Evolutionary conservation across 2,329 filamentous ascomycete species (phyloP).

Genomic region (Verticillium nubilum): DNA sequence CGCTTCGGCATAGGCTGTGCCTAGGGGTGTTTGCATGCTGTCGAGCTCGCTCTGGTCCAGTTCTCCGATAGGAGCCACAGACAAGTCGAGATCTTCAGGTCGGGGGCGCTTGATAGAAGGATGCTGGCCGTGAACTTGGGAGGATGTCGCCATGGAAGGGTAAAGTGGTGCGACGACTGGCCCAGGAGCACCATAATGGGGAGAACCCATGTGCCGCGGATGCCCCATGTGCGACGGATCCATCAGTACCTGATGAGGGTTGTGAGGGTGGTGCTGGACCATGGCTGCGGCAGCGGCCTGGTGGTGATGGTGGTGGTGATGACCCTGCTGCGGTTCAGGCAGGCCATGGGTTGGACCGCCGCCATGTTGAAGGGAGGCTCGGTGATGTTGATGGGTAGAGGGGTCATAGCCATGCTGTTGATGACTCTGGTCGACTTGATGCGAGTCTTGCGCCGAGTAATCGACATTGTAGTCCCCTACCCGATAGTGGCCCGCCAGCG

Average conservation of each 20-base stretch:
- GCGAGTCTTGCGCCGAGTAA: constrained; percentile 63
- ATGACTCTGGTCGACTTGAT: constrained; percentile 60
- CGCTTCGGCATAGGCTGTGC: constrained; percentile 44
- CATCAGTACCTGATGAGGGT: constrained; percentile 51
- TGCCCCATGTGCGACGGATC: constrained; percentile 49
- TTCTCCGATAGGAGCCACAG: constrained; percentile 42
- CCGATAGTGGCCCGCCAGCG: constrained; percentile 71
- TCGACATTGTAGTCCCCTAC: constrained; percentile 70
- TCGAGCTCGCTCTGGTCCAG: constrained; percentile 52
- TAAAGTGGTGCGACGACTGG: constrained; percentile 48
- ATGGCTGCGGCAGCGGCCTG: constrained; percentile 12
- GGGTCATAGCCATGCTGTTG: constrained; percentile 58
- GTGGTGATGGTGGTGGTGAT: constrained; percentile 33
- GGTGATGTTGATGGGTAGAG: constrained; percentile 32
- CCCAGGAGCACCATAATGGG: constrained; percentile 45
- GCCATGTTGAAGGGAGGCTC: constrained; percentile 42
- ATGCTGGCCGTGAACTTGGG: constrained; percentile 22
- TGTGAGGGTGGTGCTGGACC: constrained; percentile 36
- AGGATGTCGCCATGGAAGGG: constrained; percentile 39
- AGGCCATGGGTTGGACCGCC: constrained; percentile 34
- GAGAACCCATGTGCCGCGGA: constrained; percentile 43
- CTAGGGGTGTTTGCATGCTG: constrained; percentile 47
- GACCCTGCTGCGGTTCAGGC: constrained; percentile 36
- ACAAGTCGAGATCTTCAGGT: constrained; percentile 55
- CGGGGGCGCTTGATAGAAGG: constrained; percentile 43